These are phyloP conservation scores for Ustilago loliicola DNA, from an alignment of 1,284 basidiomycete genomes.

Conservation along the genomic window DNA sequence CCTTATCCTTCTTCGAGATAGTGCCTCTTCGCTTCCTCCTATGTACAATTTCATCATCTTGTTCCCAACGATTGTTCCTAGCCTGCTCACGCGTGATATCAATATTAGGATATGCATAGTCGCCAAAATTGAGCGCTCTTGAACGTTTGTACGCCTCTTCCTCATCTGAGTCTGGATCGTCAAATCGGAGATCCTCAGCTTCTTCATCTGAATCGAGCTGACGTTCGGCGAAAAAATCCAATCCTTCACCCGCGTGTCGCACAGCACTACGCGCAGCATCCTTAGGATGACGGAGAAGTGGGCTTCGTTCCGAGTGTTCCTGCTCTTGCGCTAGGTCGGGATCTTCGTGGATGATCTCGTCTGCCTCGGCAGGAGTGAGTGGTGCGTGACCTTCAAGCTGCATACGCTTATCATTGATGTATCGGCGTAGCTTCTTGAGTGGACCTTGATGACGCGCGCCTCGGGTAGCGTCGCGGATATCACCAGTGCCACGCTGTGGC, in stretches of 20 bases:
- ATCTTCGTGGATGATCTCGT: slow-evolving; percentile 78
- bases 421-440: slow-evolving; percentile 71
- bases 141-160: slow-evolving; percentile 79
- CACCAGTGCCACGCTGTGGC: slow-evolving; percentile 44
- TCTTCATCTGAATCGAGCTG: slow-evolving; percentile 66
- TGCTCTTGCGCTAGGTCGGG: slow-evolving; percentile 70
- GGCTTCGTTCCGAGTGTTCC: slow-evolving; percentile 48
- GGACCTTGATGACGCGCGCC: slow-evolving; percentile 70
- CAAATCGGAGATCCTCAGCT: slow-evolving; percentile 77
- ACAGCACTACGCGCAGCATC: slow-evolving; percentile 35
- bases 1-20: slow-evolving; percentile 31
- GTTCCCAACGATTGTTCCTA: slow-evolving; percentile 33
- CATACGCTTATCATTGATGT: slow-evolving; percentile 74
- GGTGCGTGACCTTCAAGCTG: slow-evolving; percentile 81
- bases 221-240: slow-evolving; percentile 51
- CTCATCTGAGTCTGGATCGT: slow-evolving; percentile 77
- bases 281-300: slow-evolving; percentile 30
- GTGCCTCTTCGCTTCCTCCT: slow-evolving; percentile 35
- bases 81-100: slow-evolving; percentile 81
- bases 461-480: slow-evolving; percentile 37
- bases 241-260: slow-evolving; percentile 39
- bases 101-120: slow-evolving; percentile 90
- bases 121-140: slow-evolving; percentile 84
- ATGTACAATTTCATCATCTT: slow-evolving; percentile 58
- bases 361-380: slow-evolving; percentile 78